Evolutionary conservation across 768 basidiomycete genomes (phyloP), one percentile per base, ranked within the genome.

Genomic region (Tulasnella sp.): DNA sequence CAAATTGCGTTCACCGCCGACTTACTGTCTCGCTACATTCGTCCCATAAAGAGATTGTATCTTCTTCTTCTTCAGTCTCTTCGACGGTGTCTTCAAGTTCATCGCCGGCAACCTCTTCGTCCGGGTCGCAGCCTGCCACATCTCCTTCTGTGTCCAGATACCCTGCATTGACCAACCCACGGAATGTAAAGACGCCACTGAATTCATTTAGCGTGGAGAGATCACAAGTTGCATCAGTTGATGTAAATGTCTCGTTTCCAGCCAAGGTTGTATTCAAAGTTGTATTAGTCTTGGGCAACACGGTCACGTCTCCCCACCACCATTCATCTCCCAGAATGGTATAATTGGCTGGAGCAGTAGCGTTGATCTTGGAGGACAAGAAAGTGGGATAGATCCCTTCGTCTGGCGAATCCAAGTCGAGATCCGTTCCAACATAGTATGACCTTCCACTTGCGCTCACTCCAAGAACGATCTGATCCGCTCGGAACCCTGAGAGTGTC

Each of bases 381-480:
- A 28, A 45, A 19, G 44, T 27, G 4, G 44, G 44, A 20, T 45
- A 45, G 24, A 45, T 27, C 29, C 44, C 44, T 7, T 32, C 33
- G 37, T 41, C 48, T 35, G 16, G 24, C 32, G 33, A 27, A 5
- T 20, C 22, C 15, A 50, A 15, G 19, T 35, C 48, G 27, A 27
- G 27, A 4, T 22, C 37, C 20, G 34, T 25, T 16, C 37, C 35
- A 24, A 50, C 48, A 15, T 40, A 24, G 35, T 50, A 50, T n/a
- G 22, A 25, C 48, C 48, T 50, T 27, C 48, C 48, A 29, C 34
- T 24, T 7, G 48, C 34, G 16, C 34, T 41, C 10, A 50, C 48
- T 19, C 48, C 48, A 13, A 50, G 22, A 13, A 50, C 35, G 37
- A 50, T 50, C 24, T 50, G 48, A 32, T 50, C 48, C 7, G 48